Percentiles rank a stretch among this genome's conserved stretches.
Evolutionary conservation across 495 filamentous ascomycete species (phyloP).

Genomic region (Neurospora sp.): DNA sequence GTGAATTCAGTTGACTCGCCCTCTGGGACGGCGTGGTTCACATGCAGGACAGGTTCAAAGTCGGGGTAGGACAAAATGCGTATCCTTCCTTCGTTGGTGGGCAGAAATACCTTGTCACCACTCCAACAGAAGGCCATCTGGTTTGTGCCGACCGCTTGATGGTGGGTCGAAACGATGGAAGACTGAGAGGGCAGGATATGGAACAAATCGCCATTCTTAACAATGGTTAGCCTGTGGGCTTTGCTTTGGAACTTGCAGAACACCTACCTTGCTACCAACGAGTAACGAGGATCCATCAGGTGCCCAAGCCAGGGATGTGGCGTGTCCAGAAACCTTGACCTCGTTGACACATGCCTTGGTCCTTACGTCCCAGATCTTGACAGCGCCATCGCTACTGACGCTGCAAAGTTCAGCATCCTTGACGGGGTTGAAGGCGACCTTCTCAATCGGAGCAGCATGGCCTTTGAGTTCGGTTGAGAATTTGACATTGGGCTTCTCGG

Average conservation of each 20-base stretch:
- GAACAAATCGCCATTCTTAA: conserved; percentile 60
- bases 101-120: conserved; percentile 64
- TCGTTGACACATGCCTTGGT: conserved; percentile 69
- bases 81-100: conserved; percentile 72
- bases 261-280: conserved; percentile 70
- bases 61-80: conserved; percentile 69
- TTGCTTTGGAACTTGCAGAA: neutral
- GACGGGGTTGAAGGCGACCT: conserved; percentile 80
- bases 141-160: conserved; percentile 69
- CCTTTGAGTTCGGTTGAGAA: conserved; percentile 83
- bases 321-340: conserved; percentile 70
- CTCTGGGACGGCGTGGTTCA: conserved; percentile 25
- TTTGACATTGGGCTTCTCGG: conserved; percentile 67
- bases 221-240: neutral
- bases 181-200: conserved; percentile 47
- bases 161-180: conserved; percentile 48
- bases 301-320: conserved; percentile 76
- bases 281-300: conserved; percentile 77
- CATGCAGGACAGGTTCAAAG: conserved; percentile 36
- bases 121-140: conserved; percentile 73
- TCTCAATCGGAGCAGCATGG: conserved; percentile 67
- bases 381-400: conserved; percentile 72
- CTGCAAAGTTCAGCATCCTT: conserved; percentile 85
- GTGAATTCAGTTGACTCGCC: conserved; percentile 41
- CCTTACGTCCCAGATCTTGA: conserved; percentile 89